phyloP scores from a whole-genome alignment of 2,329 filamentous ascomycete species.

The Botrytis tulipae region DNA sequence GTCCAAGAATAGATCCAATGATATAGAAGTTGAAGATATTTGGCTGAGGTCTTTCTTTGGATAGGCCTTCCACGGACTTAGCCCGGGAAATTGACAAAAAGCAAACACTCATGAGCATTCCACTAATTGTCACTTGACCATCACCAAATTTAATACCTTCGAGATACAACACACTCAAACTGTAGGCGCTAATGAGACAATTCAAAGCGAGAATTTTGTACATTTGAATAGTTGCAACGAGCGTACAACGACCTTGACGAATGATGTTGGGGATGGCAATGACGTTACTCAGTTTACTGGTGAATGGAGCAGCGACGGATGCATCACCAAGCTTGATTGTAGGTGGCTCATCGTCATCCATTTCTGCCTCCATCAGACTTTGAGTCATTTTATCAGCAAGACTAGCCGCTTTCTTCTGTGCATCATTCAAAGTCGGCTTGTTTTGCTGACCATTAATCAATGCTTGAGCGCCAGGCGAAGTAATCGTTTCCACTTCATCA shows the following conservation, averaged over 20 bases:
- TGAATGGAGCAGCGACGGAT: conserved; percentile 95
- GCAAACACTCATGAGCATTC: conserved; percentile 99
- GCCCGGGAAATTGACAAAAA: conserved; percentile 98
- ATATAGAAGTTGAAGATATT: conserved; percentile 99
- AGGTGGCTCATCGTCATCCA: conserved; percentile 84
- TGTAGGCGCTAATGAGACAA: conserved; percentile 97
- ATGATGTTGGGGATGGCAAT: conserved; percentile 98
- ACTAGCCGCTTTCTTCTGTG: conserved; percentile 68
- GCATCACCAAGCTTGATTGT: conserved; percentile 97
- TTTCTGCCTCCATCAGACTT: conserved; percentile 84
- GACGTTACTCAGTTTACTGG: conserved; percentile 94
- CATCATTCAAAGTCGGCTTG: conserved; percentile 57
- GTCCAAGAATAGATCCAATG: conserved; percentile 93
- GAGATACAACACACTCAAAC: conserved; percentile 89
- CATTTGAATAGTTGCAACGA: conserved; percentile 99
- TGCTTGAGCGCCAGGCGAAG: conserved; percentile 63
- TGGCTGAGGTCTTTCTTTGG: conserved; percentile 94
- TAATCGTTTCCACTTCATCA: conserved; percentile 60
- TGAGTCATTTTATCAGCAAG: conserved; percentile 84
- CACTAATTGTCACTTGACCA: conserved; percentile 96
- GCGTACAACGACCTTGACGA: conserved; percentile 92
- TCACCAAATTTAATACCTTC: conserved; percentile 99
- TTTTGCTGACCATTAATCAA: conserved; percentile 54
- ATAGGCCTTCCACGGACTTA: conserved; percentile 90
- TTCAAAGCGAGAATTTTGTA: conserved; percentile 99